Evolutionary conservation across 768 basidiomycete species (phyloP).

Genomic region (Lactarius hatsudake): DNA sequence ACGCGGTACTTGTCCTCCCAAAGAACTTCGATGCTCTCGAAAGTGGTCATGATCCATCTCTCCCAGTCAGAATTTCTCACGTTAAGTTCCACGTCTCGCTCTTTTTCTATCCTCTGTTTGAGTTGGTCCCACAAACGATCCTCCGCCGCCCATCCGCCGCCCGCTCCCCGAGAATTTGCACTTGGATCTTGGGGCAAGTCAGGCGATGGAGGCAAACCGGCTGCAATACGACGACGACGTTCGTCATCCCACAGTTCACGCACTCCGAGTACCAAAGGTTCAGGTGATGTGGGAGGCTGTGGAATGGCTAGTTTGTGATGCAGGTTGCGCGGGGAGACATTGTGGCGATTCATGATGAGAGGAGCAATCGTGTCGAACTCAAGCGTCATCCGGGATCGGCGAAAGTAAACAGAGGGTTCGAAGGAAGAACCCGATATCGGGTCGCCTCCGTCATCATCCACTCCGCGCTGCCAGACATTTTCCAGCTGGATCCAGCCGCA

Average conservation of each 20-base stretch:
- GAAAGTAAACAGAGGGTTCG: constrained; percentile 54
- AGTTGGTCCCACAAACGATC: constrained; percentile 76
- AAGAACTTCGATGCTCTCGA: constrained; percentile 84
- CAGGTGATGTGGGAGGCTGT: constrained; percentile 46
- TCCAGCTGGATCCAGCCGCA: constrained; percentile 85
- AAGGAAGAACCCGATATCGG: constrained; percentile 39
- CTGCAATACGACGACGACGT: constrained; percentile 61
- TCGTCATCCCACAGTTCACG: constrained; percentile 98
- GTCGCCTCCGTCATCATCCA: constrained; percentile 32
- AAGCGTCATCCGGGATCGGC: constrained; percentile 66
- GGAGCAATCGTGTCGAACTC: constrained; percentile 83
- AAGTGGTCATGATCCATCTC: constrained; percentile 77
- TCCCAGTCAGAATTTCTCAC: constrained; percentile 52
- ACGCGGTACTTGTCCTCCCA: constrained; percentile 66
- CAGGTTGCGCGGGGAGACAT: constrained; percentile 58
- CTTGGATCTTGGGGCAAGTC: constrained; percentile 69
- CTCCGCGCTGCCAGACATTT: constrained; percentile 59
- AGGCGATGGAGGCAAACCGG: constrained; percentile 71
- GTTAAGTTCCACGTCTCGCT: constrained; percentile 35
- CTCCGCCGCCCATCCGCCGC: constrained; percentile 69
- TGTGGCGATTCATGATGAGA: constrained; percentile 82
- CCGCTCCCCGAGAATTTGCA: constrained; percentile 54
- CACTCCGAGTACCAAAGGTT: constrained; percentile 82
- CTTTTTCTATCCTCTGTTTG: constrained; percentile 53
- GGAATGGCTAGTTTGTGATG: constrained; percentile 68